Percentiles rank a stretch among this genome's conserved stretches.
Conservation (phyloP, 176 grass and related monocot genomes). For the Oryza glaberrima region DNA sequence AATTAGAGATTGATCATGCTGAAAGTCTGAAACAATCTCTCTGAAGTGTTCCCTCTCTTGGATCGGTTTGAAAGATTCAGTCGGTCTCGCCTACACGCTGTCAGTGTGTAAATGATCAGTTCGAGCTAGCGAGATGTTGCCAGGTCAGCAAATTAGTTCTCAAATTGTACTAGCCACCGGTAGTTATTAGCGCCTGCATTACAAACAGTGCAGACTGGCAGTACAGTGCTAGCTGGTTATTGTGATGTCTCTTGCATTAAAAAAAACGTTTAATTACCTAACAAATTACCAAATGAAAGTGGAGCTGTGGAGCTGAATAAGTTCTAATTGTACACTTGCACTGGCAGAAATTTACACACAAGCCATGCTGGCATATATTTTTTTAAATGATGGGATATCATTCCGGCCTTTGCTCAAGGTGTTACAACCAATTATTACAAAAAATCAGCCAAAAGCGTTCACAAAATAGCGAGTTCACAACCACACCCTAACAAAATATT, state of each 20-base stretch:
- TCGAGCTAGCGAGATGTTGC: too few relatives aligned
- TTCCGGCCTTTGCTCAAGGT: too few relatives aligned
- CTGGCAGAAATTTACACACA: too few relatives aligned
- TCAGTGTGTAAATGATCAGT: background rate
- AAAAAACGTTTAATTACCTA: too few relatives aligned
- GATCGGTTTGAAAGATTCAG: constrained; percentile 2
- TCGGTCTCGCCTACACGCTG: background rate
- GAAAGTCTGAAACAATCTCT: background rate
- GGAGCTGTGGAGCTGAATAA: background rate
- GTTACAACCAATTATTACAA: too few relatives aligned
- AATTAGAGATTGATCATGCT: background rate
- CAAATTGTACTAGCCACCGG: constrained; percentile 6
- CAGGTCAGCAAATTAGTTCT: constrained; percentile 20
- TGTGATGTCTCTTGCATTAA: background rate
- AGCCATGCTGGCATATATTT: too few relatives aligned
- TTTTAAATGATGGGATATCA: too few relatives aligned
- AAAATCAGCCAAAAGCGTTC: too few relatives aligned
- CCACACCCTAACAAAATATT: too few relatives aligned
- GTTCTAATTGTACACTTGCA: background rate
- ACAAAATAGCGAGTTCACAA: too few relatives aligned
- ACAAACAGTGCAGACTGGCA: background rate
- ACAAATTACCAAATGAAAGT: background rate
- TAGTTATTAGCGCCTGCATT: background rate
- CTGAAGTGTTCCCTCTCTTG: constrained; percentile 6
- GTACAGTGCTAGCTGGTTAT: background rate